phyloP scores from a whole-genome alignment of 257 asterid genomes.

The Fraxinus cuspidata region DNA sequence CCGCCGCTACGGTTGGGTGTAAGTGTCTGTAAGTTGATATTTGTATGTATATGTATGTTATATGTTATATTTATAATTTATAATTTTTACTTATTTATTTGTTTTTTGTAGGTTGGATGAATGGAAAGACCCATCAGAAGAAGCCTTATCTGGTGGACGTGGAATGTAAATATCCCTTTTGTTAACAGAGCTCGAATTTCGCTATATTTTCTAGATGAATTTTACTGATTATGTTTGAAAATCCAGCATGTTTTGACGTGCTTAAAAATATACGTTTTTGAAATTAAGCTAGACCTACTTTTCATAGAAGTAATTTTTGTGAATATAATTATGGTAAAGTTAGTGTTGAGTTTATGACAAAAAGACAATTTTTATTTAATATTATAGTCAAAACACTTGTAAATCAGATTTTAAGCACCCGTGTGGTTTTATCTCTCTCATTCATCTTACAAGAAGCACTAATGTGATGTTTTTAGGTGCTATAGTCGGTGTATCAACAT shows the following conservation, averaged over 20 bases:
- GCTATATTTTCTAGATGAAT: neutral
- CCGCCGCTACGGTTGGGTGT: constrained; percentile 85
- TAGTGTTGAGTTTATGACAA: neutral
- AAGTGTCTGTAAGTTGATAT: constrained; percentile 16
- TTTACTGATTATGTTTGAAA: neutral
- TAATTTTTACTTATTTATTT: too few relatives aligned
- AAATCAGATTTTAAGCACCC: neutral
- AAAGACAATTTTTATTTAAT: neutral
- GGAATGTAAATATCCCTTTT: constrained; percentile 48
- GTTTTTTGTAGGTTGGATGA: constrained; percentile 58
- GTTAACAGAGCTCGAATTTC: neutral
- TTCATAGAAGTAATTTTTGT: neutral
- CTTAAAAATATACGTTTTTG: neutral
- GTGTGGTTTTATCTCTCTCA: neutral
- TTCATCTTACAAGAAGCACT: neutral
- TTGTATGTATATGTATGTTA: neutral
- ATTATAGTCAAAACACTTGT: neutral
- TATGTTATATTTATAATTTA: neutral
- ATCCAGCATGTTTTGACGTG: neutral
- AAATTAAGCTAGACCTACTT: neutral
- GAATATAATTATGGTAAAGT: neutral
- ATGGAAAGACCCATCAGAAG: constrained; percentile 65
- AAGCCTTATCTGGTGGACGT: constrained; percentile 75
- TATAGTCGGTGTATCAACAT: neutral
- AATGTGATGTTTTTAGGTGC: too few relatives aligned